Base-by-base conservation (phyloP, 495 filamentous ascomycete genomes). In the Jackrogersella minutella region DNA sequence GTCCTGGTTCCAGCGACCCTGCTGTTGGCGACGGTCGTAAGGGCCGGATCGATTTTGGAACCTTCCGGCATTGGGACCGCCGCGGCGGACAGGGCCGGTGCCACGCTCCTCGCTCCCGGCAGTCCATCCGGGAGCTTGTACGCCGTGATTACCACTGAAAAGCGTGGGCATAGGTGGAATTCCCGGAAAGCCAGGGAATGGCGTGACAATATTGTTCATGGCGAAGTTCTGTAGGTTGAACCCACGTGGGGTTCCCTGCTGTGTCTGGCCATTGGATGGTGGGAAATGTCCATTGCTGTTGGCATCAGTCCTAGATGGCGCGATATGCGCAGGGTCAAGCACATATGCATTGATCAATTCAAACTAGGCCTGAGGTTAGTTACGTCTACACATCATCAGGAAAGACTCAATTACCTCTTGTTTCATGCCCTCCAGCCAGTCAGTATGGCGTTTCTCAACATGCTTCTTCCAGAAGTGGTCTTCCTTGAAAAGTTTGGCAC, bases 281-380 rank as follows among this genome's bases (percentile, higher is more conserved):
- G 93, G 92, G 81, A 96, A 97, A 76, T 99, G 95, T 1, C 94
- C 93, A 68, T 98, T 98, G 77, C 91, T 94, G 72, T 96, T 97
- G n/a, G 95, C 90, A 76, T 99, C 96, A 16, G 93, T 93, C 17
- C 92, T 87, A 1, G 93, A 92, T 10, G 96, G 91, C 44, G 93
- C 89, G 73, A 97, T 93, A 72, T 97, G 93, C 14, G 94, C 86
- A 17, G 95, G 95, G 70, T 99, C 95, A 8, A 96, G 77, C 9
- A 97, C 92, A 74, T 98, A 99, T 16, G 89, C 86, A 72, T 98
- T 99, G 68, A 99, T 89, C 16, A 98, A 86, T 13, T 86, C 81
- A 63, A 96, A 86, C 93, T 97, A 64, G 24, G 78, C 62, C 72
- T 41, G 37, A 46, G 36, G 54, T 73, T 47, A 70, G 61, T 47